Evolutionary conservation across 208 protist genomes (phyloP).

Genomic region (Trypanosoma platydactyli): DNA sequence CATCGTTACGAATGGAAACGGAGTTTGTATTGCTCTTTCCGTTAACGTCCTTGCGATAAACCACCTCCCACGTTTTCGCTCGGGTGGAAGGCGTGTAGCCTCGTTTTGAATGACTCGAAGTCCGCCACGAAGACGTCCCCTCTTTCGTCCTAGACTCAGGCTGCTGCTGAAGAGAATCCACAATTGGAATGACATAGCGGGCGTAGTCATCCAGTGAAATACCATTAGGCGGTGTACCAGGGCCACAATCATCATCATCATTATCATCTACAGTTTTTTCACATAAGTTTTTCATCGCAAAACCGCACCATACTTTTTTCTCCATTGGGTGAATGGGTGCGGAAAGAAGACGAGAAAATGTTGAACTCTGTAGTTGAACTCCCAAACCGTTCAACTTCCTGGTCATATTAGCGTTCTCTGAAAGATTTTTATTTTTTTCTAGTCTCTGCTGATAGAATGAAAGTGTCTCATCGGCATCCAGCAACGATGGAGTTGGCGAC

Average conservation of each 20-base stretch:
- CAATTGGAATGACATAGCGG: conserved; percentile 26
- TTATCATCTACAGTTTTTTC: not conserved
- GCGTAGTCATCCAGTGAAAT: conserved; percentile 32
- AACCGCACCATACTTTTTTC: not conserved
- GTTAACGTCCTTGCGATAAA: conserved; percentile 2
- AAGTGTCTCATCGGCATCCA: conserved; percentile 29
- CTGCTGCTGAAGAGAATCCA: not conserved
- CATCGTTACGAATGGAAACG: not conserved
- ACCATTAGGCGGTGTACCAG: conserved; percentile 14
- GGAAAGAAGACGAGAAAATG: conserved; percentile 23
- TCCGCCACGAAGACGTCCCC: not conserved
- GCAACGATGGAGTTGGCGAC: conserved; percentile 15
- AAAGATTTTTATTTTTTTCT: not conserved
- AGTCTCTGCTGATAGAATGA: conserved; percentile 14
- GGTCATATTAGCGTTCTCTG: conserved; percentile 3
- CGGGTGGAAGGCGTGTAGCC: not conserved
- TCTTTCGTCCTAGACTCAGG: not conserved
- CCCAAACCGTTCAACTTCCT: not conserved
- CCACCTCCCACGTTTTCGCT: not conserved
- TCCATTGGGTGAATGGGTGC: conserved; percentile 1
- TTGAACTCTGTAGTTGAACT: conserved; percentile 2
- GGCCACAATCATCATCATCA: conserved; percentile 7
- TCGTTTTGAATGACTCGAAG: not conserved
- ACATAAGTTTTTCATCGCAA: not conserved
- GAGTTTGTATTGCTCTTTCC: not conserved